These are phyloP conservation scores for Leishmania amazonensis DNA, from an alignment of 208 protist genomes.

Conservation along the genomic window DNA sequence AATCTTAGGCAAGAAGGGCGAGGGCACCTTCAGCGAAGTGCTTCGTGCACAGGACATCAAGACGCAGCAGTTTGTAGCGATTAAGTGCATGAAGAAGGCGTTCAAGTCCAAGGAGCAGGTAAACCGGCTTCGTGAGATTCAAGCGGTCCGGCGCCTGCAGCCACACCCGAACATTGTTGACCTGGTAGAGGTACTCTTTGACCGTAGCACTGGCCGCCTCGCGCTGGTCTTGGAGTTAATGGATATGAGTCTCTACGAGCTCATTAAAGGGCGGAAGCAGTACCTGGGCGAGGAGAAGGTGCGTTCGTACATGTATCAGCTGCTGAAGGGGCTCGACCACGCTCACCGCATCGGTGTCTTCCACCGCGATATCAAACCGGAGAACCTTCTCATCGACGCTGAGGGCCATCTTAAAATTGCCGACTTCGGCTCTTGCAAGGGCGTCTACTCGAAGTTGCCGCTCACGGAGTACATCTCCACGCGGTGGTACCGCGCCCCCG, in stretches of 20 bases:
- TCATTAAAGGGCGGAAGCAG: slow-evolving; percentile 92
- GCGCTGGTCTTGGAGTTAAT: slow-evolving; percentile 98
- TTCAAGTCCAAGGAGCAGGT: slow-evolving; percentile 95
- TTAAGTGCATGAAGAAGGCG: slow-evolving; percentile 98
- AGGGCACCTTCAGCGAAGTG: slow-evolving; percentile 98
- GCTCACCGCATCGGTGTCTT: slow-evolving; percentile 93
- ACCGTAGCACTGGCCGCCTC: slow-evolving; percentile 88
- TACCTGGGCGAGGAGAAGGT: slow-evolving; percentile 88
- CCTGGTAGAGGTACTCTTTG: slow-evolving; percentile 96
- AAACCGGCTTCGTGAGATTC: slow-evolving; percentile 97
- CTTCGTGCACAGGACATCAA: slow-evolving; percentile 95
- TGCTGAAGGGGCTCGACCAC: slow-evolving; percentile 92
- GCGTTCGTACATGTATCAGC: slow-evolving; percentile 88
- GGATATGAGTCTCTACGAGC: slow-evolving; percentile 98
- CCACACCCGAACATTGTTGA: slow-evolving; percentile 96
- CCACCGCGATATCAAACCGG: slow-evolving; percentile 98
- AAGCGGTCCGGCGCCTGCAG: slow-evolving; percentile 90
- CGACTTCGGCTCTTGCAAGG: slow-evolving; percentile 93
- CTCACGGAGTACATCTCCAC: slow-evolving; percentile 95
- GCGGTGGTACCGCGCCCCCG: slow-evolving; percentile 93
- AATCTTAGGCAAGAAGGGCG: slow-evolving; percentile 96
- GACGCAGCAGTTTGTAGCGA: slow-evolving; percentile 92
- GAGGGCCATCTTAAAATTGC: slow-evolving; percentile 86
- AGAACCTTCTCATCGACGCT: slow-evolving; percentile 95
- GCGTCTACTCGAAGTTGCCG: slow-evolving; percentile 74